Evolutionary conservation across 345 rosid genomes (phyloP).

Genomic region (Chamaenerion angustifolium): DNA sequence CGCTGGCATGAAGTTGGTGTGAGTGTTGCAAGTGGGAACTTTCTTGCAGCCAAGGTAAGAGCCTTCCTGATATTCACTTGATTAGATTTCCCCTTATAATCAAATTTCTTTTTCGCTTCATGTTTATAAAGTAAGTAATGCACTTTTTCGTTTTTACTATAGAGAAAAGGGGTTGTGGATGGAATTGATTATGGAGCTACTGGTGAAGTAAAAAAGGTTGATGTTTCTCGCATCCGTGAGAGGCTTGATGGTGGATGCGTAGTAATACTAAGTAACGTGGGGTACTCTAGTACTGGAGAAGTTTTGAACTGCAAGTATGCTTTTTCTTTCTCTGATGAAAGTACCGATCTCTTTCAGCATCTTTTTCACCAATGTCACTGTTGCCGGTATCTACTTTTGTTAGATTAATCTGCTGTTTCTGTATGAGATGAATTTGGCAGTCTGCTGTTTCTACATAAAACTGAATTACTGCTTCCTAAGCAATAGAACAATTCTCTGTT

Average conservation of each 20-base stretch:
- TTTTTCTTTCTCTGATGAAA: neutral
- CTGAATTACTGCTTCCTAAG: no score
- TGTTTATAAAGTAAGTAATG: conserved; percentile 2
- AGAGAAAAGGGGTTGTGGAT: conserved; percentile 90
- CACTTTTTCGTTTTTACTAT: conserved; percentile 8
- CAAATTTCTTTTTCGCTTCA: neutral
- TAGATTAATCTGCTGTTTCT: neutral
- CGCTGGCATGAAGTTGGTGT: conserved; percentile 88
- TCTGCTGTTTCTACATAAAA: no score
- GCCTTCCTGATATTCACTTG: neutral
- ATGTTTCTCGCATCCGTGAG: conserved; percentile 64
- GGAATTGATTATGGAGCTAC: conserved; percentile 96
- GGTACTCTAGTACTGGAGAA: conserved; percentile 92
- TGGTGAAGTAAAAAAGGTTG: conserved; percentile 90
- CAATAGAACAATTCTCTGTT: no score
- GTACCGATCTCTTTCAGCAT: no score
- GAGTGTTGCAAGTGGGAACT: conserved; percentile 92
- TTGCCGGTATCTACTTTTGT: neutral
- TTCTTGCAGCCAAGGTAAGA: conserved; percentile 87
- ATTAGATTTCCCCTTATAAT: neutral
- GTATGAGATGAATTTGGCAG: neutral
- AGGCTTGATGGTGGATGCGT: conserved; percentile 85
- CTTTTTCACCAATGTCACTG: no score
- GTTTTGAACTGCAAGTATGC: conserved; percentile 96
- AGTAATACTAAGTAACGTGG: conserved; percentile 75